Evolutionary conservation across 2,329 filamentous ascomycete species (phyloP), one percentile per base, ranked within the genome.

Genomic region (Ascochyta lentis): DNA sequence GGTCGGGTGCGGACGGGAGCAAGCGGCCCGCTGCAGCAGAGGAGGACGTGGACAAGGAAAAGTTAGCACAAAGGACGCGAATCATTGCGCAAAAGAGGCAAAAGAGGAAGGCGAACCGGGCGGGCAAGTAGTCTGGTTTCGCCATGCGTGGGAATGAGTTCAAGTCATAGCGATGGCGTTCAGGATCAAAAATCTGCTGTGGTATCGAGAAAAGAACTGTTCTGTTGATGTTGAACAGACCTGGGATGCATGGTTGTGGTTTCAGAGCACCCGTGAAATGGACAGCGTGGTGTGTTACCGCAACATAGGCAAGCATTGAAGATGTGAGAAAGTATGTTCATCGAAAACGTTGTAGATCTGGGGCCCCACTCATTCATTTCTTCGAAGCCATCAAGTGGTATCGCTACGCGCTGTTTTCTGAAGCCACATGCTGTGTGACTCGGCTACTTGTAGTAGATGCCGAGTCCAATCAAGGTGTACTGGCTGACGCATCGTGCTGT

Each of bases 41-140:
- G 33, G 56, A 58, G 40, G 58, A 56, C 37, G 50, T 55, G 38
- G 84, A 87, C 66, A 61, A 59, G 38, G 83, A 81, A 59, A 79
- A 80, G 77, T 71, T 86, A 49, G 84, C 84, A 24, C 85, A 84
- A 71, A 78, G 85, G 60, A 90, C 92, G 69, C 88, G 87, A 69
- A 90, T 97, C 69, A 96, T 96, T 75, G 88, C 87, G 44, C 88
- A 91, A 76, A 97, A 96, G 81, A 84, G 92, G 60, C 85, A 89
- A 79, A 84, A 89, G 81, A 86, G 92, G 50, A 81, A 79, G 61
- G 71, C 75, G 74, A 82, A 86, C 72, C 83, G 85, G 75, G 79
- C 83, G 67, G 80, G 83, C 63, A 85, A 84, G 77, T 55, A 55
- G 41, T 4, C 7, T 42, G 15, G 26, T 12, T 35, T 24, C 23